Conservation (phyloP, 2,329 filamentous ascomycete genomes). For the Fusarium continuum region DNA sequence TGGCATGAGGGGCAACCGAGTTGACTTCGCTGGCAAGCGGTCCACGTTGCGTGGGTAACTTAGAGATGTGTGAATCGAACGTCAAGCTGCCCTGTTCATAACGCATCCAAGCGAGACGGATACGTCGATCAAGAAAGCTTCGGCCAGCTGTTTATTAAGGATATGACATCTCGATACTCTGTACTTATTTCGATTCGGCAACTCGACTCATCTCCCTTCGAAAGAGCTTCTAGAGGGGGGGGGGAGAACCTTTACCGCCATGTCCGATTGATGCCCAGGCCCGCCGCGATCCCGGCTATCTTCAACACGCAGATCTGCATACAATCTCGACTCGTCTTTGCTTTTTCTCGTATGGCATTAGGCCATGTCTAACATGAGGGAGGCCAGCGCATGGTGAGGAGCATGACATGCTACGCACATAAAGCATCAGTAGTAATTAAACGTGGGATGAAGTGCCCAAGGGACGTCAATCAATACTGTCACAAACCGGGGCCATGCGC, state of each 20-base stretch:
- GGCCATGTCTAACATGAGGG: conserved; percentile 7
- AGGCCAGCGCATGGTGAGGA: conserved; percentile 10
- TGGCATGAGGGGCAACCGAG: conserved; percentile 6
- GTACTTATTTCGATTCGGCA: conserved; percentile 2
- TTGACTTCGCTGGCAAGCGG: conserved; percentile 17
- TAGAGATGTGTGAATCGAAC: conserved; percentile 1
- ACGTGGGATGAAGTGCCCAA: conserved; percentile 4
- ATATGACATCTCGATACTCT: conserved; percentile 19
- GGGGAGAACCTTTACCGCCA: conserved; percentile 4
- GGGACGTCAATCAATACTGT: conserved; percentile 12
- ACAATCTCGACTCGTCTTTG: conserved; percentile 10
- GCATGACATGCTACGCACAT: conserved; percentile 16
- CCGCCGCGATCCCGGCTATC: conserved; percentile 20
- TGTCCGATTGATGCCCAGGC: conserved; percentile 5
- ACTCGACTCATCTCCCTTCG: background rate
- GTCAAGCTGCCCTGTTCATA: conserved; percentile 16
- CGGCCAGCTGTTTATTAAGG: conserved; percentile 35
- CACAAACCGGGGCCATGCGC: conserved; percentile 12
- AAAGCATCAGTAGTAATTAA: conserved; percentile 17
- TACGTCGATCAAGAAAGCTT: conserved; percentile 35
- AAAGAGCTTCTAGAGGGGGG: background rate
- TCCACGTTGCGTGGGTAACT: conserved; percentile 13
- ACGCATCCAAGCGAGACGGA: conserved; percentile 25
- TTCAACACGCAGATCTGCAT: conserved; percentile 21
- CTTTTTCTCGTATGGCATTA: conserved; percentile 7